These are phyloP conservation scores for Wallacemonas rigidus DNA, from an alignment of 208 protist species.

Conservation along the genomic window DNA sequence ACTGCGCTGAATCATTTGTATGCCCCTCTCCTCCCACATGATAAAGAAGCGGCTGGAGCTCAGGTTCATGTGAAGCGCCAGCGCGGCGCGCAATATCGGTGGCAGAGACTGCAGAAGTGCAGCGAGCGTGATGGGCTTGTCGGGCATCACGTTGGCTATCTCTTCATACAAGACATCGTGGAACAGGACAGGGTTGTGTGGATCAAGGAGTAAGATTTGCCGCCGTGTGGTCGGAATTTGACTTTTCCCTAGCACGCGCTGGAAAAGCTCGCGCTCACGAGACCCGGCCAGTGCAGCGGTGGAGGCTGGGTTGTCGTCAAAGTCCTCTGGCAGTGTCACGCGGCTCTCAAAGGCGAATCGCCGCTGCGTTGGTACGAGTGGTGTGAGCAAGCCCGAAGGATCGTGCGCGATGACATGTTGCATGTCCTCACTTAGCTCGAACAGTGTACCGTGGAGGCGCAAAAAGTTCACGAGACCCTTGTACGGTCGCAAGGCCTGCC, in stretches of 20 bases:
- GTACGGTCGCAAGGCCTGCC: slow-evolving; percentile 46
- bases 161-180: slow-evolving; percentile 74
- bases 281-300: slow-evolving; percentile 59
- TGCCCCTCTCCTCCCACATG: slow-evolving; percentile 37
- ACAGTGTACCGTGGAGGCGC: slow-evolving; percentile 81
- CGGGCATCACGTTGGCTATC: slow-evolving; percentile 62
- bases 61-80: slow-evolving; percentile 59
- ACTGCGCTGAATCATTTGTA: slow-evolving; percentile 54
- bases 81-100: slow-evolving; percentile 64
- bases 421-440: slow-evolving; percentile 76
- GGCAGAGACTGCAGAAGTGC: slow-evolving; percentile 49
- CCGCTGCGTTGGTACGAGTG: slow-evolving; percentile 65
- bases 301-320: slow-evolving; percentile 54
- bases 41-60: slow-evolving; percentile 33
- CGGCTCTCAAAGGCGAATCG: slow-evolving; percentile 69
- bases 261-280: slow-evolving; percentile 42
- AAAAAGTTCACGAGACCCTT: slow-evolving; percentile 80
- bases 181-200: slow-evolving; percentile 74
- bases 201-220: slow-evolving; percentile 80
- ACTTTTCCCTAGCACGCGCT: slow-evolving; percentile 43
- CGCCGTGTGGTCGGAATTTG: slow-evolving; percentile 61
- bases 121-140: slow-evolving; percentile 30
- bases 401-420: slow-evolving; percentile 83
- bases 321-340: slow-evolving; percentile 59
- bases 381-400: slow-evolving; percentile 55